Percentiles rank a stretch among this genome's conserved stretches.
Evolutionary conservation across 2,329 filamentous ascomycete species (phyloP).

Genomic region (Zarea fungicola): DNA sequence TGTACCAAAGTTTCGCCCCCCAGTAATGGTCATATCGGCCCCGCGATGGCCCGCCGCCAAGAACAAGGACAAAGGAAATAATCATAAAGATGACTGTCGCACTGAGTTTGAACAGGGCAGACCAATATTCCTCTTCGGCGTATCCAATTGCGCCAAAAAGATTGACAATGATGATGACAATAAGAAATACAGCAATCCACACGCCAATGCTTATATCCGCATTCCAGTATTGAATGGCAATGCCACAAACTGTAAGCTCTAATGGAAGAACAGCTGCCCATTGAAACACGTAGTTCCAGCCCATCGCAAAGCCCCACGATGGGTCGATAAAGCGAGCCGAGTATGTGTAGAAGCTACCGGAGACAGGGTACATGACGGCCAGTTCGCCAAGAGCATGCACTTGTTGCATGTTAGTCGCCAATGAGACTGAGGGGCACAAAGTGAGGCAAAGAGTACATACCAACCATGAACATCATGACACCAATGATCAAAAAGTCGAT

Average conservation of each 20-base stretch:
- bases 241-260: slow-evolving; percentile 44
- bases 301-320: slow-evolving; percentile 48
- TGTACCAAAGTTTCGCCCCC: slow-evolving; percentile 45
- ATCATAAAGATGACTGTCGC: slow-evolving; percentile 61
- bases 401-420: background rate
- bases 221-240: slow-evolving; percentile 45
- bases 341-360: slow-evolving; percentile 55
- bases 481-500: slow-evolving; percentile 52
- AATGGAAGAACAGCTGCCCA: slow-evolving; percentile 43
- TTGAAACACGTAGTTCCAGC: slow-evolving; percentile 44
- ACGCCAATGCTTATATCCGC: slow-evolving; percentile 39
- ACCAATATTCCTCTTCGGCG: slow-evolving; percentile 56
- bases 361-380: slow-evolving; percentile 50
- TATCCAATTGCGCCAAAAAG: slow-evolving; percentile 52
- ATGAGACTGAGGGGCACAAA: background rate
- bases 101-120: slow-evolving; percentile 50
- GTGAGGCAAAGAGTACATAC: slow-evolving; percentile 19
- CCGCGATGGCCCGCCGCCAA: slow-evolving; percentile 52
- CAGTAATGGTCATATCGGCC: slow-evolving; percentile 42
- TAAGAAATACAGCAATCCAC: slow-evolving; percentile 53
- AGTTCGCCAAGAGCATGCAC: slow-evolving; percentile 57
- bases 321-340: slow-evolving; percentile 53
- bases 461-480: slow-evolving; percentile 55
- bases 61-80: slow-evolving; percentile 52
- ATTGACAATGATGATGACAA: slow-evolving; percentile 47